Base-by-base conservation (phyloP, 345 rosid genomes). In the Trapa incisa region DNA sequence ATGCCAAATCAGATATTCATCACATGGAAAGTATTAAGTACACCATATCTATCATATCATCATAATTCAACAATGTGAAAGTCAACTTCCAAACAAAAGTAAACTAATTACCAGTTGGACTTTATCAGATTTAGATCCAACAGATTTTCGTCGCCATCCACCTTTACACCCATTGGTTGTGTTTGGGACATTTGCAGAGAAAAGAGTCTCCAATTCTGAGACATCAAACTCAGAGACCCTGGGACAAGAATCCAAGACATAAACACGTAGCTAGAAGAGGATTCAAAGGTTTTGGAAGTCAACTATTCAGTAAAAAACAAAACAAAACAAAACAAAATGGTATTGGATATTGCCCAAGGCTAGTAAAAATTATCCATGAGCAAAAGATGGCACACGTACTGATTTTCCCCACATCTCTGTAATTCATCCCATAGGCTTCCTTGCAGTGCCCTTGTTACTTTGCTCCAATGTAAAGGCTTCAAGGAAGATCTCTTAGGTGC, bases 361-460 rank as follows among this genome's bases (percentile, higher is more conserved):
- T 41, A 41, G 7, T 41, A 41, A 41, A 41, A 41, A 41, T 41
- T 41, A 41, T 1, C 29, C 29, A 22, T 22, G 29, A 22, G 29
- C 29, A 22, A 22, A 22, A 22, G 29, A 22, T 64, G 60, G 65
- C 45, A 45, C 86, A 91, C 97, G 67, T 87, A 58, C 78, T 89
- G 99, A 63, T 87, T 78, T 68, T 87, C 99, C 70, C 95, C 96
- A 61, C 84, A 86, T 77, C 83, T 91, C 76, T 95, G 99, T 76
- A 95, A 70, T 80, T 95, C 97, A 16, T 95, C 96, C 99, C 97
- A 95, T 72, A 95, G 89, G 81, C 96, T 95, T 83, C 99, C 99
- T 79, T 91, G 96, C 67, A 95, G 70, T 70, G 90, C 96, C 82
- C 97, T 85, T 77, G 99, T 83, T 75, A 91, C 96, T 80, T 95